A percentile compares a stretch with the other conserved stretches of the same genome.
Evolutionary conservation across 768 basidiomycete genomes (phyloP).

Genomic region (Rhodosporidiobolus sp.): DNA sequence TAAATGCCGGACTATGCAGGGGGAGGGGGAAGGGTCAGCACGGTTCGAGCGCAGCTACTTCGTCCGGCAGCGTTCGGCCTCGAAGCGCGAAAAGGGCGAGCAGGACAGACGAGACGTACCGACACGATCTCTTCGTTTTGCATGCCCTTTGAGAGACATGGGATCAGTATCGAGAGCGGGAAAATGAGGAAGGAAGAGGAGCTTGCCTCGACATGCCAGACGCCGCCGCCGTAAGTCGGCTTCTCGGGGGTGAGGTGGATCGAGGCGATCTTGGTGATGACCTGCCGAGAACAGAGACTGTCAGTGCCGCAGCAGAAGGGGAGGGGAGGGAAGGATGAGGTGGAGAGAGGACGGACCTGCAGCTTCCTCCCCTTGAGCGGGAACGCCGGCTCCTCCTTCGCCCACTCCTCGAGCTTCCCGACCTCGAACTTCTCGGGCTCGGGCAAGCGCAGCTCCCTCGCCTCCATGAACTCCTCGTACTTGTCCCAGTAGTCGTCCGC

Average conservation of each 20-base stretch:
- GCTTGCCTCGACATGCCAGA: constrained; percentile 50
- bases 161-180: too few relatives aligned
- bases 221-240: constrained; percentile 56
- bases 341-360: background rate
- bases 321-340: too few relatives aligned
- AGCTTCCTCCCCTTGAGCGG: constrained; percentile 6
- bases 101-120: background rate
- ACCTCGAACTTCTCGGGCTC: background rate
- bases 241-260: constrained; percentile 51
- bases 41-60: background rate
- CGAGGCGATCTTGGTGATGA: constrained; percentile 49
- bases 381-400: background rate
- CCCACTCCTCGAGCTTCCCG: background rate
- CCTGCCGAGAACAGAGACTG: constrained; percentile 37
- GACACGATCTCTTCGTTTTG: constrained; percentile 47
- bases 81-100: background rate
- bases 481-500: constrained; percentile 50
- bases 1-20: constrained; percentile 34
- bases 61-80: too few relatives aligned
- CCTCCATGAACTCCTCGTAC: constrained; percentile 54
- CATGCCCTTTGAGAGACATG: constrained; percentile 36
- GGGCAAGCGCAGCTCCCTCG: background rate
- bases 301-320: background rate
- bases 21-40: background rate
- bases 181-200: background rate